Evolutionary conservation across 305 asterid genomes (phyloP), one percentile per base, ranked within the genome.

Genomic region (Caryopteris hybrid): DNA sequence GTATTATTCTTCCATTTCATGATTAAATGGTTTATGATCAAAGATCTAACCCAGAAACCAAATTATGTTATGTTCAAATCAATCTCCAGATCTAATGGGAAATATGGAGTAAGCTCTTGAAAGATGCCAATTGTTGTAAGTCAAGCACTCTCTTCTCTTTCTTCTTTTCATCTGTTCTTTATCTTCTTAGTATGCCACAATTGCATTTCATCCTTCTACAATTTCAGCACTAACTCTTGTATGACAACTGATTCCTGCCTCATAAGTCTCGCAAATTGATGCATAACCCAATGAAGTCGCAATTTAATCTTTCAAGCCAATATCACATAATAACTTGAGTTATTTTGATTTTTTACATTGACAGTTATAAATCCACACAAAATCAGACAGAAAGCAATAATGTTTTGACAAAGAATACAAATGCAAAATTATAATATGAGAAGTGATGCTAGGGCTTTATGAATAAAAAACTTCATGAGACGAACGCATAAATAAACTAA

Each of bases 401-500:
- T 51, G 5, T 5, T 29, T 52, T 47, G 20, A 27, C 48, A 39
- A 55, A 70, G 59, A 17, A 56, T 33, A 61, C 12, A 29, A 9
- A 11, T 36, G 38, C 18, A 0, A 56, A 43, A 16, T 25, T 50
- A 53, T 54, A 51, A 47, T 27, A 64, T 33, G 27, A 25, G 54
- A 11, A 69, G 64, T 21, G 3, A 57, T 33, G 39, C 45, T 48
- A 69, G 51, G 46, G 46, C 43, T 22, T 38, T 42, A 52, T 50
- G 13, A 52, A 66, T 34, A 46, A 46, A 70, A 47, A 43, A 60
- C 57, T 59, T 67, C 51, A 38, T 31, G 6, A 20, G 25, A 63
- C 16, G 18, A 36, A 52, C 9, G 58, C 68, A 53, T 61, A 50
- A 63, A 34, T 68, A 66, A 61, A 31, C 52, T 21, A 36, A 63